These are phyloP conservation scores for Chenopodium quinoa DNA, from an alignment of 148 eudicot genomes.

Conservation along the genomic window DNA sequence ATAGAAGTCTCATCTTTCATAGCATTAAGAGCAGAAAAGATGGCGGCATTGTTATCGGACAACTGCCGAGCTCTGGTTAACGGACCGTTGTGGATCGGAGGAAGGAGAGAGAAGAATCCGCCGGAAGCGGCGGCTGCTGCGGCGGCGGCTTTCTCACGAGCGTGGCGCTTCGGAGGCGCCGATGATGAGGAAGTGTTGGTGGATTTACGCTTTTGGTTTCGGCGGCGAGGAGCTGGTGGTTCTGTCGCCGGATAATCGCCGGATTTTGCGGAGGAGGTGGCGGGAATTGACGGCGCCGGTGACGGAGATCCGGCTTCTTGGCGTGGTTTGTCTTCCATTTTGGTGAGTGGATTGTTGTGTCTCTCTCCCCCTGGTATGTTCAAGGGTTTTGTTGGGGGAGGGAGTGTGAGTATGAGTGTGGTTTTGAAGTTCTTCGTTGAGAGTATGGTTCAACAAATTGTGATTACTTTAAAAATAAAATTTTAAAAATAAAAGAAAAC, in stretches of 20 bases:
- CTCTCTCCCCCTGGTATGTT: background rate
- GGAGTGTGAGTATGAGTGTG: background rate
- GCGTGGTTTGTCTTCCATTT: constrained; percentile 65
- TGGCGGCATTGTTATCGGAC: constrained; percentile 50
- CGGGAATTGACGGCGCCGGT: constrained; percentile 26
- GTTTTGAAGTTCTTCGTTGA: background rate
- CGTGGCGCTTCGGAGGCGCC: constrained; percentile 65
- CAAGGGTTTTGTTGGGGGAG: background rate
- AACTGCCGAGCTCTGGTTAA: constrained; percentile 74
- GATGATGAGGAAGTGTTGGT: constrained; percentile 29
- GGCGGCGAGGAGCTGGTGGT: constrained; percentile 52
- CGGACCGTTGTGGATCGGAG: constrained; percentile 85
- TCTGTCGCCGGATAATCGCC: constrained; percentile 33
- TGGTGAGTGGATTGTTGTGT: background rate
- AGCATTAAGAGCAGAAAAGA: constrained; percentile 27
- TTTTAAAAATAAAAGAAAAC: too few species aligned
- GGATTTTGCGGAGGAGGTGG: constrained; percentile 25
- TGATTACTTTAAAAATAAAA: too few species aligned
- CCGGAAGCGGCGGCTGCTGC: constrained; percentile 34
- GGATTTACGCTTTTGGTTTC: constrained; percentile 73
- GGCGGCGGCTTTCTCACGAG: constrained; percentile 62
- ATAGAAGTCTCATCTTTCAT: constrained; percentile 34
- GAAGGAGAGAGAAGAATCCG: constrained; percentile 26
- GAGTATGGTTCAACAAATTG: background rate
- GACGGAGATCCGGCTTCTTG: constrained; percentile 43